These are phyloP conservation scores for Neonectria faginata DNA, from an alignment of 2,329 filamentous ascomycete genomes.

Conservation along the genomic window DNA sequence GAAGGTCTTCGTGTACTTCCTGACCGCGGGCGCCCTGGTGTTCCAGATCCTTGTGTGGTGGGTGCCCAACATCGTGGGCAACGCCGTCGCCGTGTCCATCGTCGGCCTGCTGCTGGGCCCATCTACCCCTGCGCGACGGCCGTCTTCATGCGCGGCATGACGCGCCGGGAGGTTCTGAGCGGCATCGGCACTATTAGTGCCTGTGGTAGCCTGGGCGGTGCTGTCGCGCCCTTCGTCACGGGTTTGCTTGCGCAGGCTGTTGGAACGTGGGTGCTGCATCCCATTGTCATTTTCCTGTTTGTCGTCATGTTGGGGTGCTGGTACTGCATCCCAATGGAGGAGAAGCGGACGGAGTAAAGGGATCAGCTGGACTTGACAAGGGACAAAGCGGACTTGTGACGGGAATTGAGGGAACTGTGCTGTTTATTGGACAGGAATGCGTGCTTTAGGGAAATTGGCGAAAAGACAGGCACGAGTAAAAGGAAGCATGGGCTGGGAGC, in stretches of 20 bases:
- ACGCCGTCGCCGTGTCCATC: conserved; percentile 75
- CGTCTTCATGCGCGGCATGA: conserved; percentile 71
- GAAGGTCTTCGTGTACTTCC: conserved; percentile 73
- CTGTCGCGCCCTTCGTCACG: conserved; percentile 74
- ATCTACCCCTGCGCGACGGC: conserved; percentile 80
- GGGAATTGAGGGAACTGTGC: neutral
- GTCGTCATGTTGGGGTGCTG: conserved; percentile 74
- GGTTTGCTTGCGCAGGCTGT: conserved; percentile 71
- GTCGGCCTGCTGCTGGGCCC: conserved; percentile 82
- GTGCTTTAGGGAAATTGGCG: neutral
- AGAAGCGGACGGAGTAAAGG: conserved; percentile 70
- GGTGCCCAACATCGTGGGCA: conserved; percentile 78
- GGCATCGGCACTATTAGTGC: conserved; percentile 76
- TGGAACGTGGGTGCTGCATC: conserved; percentile 73
- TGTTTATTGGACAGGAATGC: neutral
- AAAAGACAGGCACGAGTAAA: neutral
- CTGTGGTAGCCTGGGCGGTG: conserved; percentile 76
- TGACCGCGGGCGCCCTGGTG: conserved; percentile 69
- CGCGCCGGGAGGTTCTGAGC: conserved; percentile 69
- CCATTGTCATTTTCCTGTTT: conserved; percentile 75
- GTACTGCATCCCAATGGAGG: conserved; percentile 66
- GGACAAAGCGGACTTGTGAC: neutral
- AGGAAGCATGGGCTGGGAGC: neutral
- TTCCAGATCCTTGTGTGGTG: conserved; percentile 85
- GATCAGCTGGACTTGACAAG: neutral